A percentile compares a stretch with the other conserved stretches of the same genome.
Evolutionary conservation across 257 asterid species (phyloP).

Genomic region (Lithospermum erythrorhizon): DNA sequence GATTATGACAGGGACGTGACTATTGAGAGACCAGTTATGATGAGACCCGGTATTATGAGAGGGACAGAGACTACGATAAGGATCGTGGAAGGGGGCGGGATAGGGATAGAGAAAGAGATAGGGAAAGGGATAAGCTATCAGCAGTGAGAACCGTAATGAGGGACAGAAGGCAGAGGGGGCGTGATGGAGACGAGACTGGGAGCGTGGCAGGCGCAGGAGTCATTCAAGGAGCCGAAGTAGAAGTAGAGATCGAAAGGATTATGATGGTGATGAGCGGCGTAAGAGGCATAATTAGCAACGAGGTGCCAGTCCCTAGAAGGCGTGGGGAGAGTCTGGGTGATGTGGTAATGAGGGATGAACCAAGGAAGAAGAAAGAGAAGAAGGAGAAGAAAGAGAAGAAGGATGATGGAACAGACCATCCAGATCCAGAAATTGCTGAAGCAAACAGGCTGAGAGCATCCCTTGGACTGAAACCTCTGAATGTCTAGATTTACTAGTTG

Average conservation of each 20-base stretch:
- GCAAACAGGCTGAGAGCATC: slow-evolving; percentile 67
- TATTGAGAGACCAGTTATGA: slow-evolving; percentile 46
- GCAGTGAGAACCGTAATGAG: slow-evolving; percentile 34
- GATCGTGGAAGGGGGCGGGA: slow-evolving; percentile 36
- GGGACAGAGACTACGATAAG: slow-evolving; percentile 46
- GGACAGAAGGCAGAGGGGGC: slow-evolving; percentile 52
- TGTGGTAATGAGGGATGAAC: slow-evolving; percentile 16
- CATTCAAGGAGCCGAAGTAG: slow-evolving; percentile 79
- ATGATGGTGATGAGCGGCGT: slow-evolving; percentile 65
- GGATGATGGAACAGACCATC: slow-evolving; percentile 91
- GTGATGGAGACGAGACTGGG: slow-evolving; percentile 72
- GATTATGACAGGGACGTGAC: slow-evolving; percentile 30
- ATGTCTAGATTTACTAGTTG: background rate
- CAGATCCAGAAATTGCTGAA: slow-evolving; percentile 97
- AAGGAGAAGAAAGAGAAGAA: slow-evolving; percentile 66
- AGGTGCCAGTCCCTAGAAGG: slow-evolving; percentile 68
- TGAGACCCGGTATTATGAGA: slow-evolving; percentile 54
- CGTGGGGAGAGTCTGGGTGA: slow-evolving; percentile 35
- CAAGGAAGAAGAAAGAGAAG: slow-evolving; percentile 68
- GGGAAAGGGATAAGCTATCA: slow-evolving; percentile 65
- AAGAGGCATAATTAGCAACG: slow-evolving; percentile 44
- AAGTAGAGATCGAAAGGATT: slow-evolving; percentile 65
- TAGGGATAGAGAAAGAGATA: slow-evolving; percentile 50
- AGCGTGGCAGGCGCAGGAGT: slow-evolving; percentile 63
- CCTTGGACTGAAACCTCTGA: slow-evolving; percentile 84